Evolutionary conservation across 75 land plant genomes (phyloP), one percentile per base, ranked within the genome.

Genomic region (Isoetes taiwanensis): DNA sequence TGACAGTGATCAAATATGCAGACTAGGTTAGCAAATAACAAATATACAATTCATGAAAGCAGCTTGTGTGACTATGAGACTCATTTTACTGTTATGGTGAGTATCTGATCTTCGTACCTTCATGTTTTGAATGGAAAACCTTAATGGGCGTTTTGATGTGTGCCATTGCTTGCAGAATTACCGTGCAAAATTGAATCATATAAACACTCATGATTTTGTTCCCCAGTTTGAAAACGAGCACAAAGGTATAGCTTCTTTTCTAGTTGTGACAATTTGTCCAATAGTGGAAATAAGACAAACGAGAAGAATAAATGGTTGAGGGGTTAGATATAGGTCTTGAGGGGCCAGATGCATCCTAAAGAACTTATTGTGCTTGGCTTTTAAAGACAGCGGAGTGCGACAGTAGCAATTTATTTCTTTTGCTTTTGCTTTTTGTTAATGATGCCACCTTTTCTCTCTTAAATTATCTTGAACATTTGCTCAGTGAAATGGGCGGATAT

Each of bases 51-150:
- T 48, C 88, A 91, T 17, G 68, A 72, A 38, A 72, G 35, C 65
- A 91, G 85, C 54, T 56, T 91, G 2, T 78, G 75, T 26, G 97
- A 91, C 14, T 91, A 86, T 62, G 97, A 91, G 58, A 91, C 97
- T 32, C 97, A 91, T 70, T 91, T 91, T 53, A 91, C 97, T 34
- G 97, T 91, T 29, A 91, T 91, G 97, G 97, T 91, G 66, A 61
- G 79, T 27, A 32, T 8, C 32, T 24, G 31, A 4, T 21, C n/a
- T n/a, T n/a, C n/a, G n/a, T n/a, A 28, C 28, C 28, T 61, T 17
- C 2, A 37, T 8, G 31, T 61, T 56, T 53, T 2, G 17, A 54
- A 12, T 52, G 21, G 16, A n/a, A 31, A 55, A 10, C 23, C 16
- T 54, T 54, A 0, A 57, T 31, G 3, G 0, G 3, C 28, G 54